Base-by-base conservation (phyloP, 2,329 filamentous ascomycete species). In the Exophiala mesophila region DNA sequence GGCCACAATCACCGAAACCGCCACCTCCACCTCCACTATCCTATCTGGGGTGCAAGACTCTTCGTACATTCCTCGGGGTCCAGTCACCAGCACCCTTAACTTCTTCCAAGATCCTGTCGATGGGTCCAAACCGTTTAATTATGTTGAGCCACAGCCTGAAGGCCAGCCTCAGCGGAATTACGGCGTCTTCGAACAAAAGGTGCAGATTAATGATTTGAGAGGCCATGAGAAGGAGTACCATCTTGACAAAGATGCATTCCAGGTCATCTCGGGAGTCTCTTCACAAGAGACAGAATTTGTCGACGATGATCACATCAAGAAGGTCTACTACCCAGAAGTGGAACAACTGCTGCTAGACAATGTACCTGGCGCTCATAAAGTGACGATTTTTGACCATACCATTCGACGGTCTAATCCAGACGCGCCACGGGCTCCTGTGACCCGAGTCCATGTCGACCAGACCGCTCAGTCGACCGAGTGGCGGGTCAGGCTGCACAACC, bases 371-470 rank as follows among this genome's bases (percentile, higher is more conserved):
- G 74, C 77, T 18, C 72, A 76, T 43, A 72, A 74, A 3, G 70
- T 94, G 20, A 69, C 86, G 54, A 68, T 94, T 59, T 95, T 94
- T 66, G 88, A 94, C 70, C 85, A 95, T 68, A 94, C 88, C 5
- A 78, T 94, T 61, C 83, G 88, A n/a, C 77, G 84, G 30, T 70
- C 77, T 8, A 60, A 64, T 2, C 74, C 79, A 0, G 63, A 69
- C 39, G 76, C 83, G 0, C 62, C 64, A n/a, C 77, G 88, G 35
- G 70, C 68, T 1, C 87, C 88, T 2, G 87, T 94, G 0, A 77
- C 71, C 9, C 65, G 76, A 29, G 85, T 85, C 0, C 88, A 95
- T 63, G 84, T 94, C 49, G 88, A 95, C 62, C 88, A 95, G 65
- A 92, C 87, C 0, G 64, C 75, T 5, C 63, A 63, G 12, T 82